Percentiles rank a stretch among this genome's conserved stretches.
phyloP scores from a whole-genome alignment of 768 basidiomycete species.

The Rhizopogon salebrosus region DNA sequence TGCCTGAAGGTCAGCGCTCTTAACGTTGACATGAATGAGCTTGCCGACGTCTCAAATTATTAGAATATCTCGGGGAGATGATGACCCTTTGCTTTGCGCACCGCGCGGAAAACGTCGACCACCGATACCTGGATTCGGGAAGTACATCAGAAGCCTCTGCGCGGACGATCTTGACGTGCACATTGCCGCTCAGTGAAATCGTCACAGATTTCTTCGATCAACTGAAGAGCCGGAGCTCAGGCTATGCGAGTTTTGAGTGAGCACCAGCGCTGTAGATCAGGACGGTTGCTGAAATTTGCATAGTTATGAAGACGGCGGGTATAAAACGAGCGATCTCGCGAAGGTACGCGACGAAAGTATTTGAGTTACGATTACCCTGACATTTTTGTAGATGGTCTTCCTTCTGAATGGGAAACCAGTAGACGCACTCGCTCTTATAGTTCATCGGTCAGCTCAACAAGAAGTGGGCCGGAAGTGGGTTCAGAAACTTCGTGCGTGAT shows the following conservation, averaged over 20 bases:
- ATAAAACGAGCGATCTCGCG: constrained; percentile 70
- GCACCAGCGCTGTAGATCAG: constrained; percentile 21
- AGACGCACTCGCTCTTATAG: constrained; percentile 89
- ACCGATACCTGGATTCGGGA: constrained; percentile 73
- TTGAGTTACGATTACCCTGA: neutral
- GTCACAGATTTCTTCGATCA: constrained; percentile 95
- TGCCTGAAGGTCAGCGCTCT: constrained; percentile 69
- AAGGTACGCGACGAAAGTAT: constrained; percentile 51
- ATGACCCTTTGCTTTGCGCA: constrained; percentile 90
- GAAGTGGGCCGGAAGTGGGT: constrained; percentile 79
- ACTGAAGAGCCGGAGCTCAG: constrained; percentile 88
- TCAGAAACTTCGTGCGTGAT: constrained; percentile 78
- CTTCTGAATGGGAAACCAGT: constrained; percentile 85
- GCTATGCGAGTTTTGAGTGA: constrained; percentile 89
- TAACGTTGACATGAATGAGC: neutral
- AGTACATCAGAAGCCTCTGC: constrained; percentile 26
- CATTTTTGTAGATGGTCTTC: constrained; percentile 69
- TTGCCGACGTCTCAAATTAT: neutral
- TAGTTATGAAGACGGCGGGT: constrained; percentile 95
- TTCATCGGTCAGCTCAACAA: constrained; percentile 77
- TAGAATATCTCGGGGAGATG: constrained; percentile 93
- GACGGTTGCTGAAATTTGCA: constrained; percentile 1
- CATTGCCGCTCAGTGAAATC: constrained; percentile 86
- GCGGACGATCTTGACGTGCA: constrained; percentile 77
- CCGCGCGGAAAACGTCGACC: constrained; percentile 78